phyloP scores from a whole-genome alignment of 331 rosid species.

The Quercus tomentella region DNA sequence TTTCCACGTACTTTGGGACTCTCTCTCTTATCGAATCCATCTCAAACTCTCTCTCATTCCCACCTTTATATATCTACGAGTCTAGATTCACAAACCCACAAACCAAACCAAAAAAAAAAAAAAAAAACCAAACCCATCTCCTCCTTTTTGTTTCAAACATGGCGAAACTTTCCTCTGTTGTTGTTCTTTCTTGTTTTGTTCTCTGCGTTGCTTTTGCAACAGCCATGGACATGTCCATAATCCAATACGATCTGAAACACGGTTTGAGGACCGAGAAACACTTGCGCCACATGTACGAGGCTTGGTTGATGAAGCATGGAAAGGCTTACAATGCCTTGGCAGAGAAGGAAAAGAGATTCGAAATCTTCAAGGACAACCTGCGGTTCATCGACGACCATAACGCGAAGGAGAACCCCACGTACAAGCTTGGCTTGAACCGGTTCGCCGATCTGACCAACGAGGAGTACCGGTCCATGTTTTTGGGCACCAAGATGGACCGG shows the following conservation, averaged over 20 bases:
- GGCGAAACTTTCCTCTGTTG: constrained; percentile 9
- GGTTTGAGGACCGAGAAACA: constrained; percentile 25
- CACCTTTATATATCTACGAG: background rate
- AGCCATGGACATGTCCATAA: constrained; percentile 68
- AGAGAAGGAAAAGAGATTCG: constrained; percentile 59
- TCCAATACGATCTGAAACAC: constrained; percentile 51
- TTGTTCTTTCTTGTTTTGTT: background rate
- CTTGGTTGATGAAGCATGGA: constrained; percentile 64
- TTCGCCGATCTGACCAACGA: constrained; percentile 84
- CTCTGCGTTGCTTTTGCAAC: background rate
- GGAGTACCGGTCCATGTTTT: constrained; percentile 47
- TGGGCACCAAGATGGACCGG: constrained; percentile 34
- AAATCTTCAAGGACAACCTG: constrained; percentile 71
- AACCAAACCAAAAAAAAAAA: no score
- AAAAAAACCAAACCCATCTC: no score
- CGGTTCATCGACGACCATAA: constrained; percentile 59
- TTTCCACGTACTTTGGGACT: constrained; percentile 13
- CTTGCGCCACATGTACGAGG: constrained; percentile 44
- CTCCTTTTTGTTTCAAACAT: background rate
- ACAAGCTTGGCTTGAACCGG: constrained; percentile 50
- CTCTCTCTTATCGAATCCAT: background rate
- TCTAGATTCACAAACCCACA: background rate
- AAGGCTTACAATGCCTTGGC: constrained; percentile 64
- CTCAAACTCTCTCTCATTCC: background rate
- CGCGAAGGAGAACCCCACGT: constrained; percentile 18